Base-by-base conservation (phyloP, 768 basidiomycete genomes). In the Lentinula guzmanii region DNA sequence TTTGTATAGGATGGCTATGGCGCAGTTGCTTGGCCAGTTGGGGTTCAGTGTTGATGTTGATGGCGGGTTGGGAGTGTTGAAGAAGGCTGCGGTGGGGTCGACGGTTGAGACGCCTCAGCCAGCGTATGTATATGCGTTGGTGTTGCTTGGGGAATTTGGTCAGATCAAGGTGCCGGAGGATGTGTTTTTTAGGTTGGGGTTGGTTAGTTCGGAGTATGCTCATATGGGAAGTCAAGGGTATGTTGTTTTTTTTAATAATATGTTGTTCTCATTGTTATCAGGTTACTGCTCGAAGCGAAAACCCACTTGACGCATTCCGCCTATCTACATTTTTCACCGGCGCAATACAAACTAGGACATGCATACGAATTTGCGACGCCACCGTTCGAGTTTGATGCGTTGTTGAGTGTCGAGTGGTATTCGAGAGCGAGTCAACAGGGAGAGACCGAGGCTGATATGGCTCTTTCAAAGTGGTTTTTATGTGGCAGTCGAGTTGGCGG, bases 391-490 rank as follows among this genome's bases (percentile, higher is more conserved):
- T 97, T 93, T 72, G 95, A 98, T 69, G 86, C 96, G 0, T 78
- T 96, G 16, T 76, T 96, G 41, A 89, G 86, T 58, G 94, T 98
- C 21, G 92, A 95, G 70, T 98, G 93, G 70, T 98, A 98, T 72
- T 80, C 78, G 7, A 77, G 90, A 11, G 93, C 91, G 0, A 88
- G 86, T 61, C 89, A 95, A 72, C 85, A 89, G 62, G 91, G 92
- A 37, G 93, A 97, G 72, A 79, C 83, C 24, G 95, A 98, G 71
- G 96, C 96, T 0, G 94, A 98, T 70, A 95, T 98, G 94, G 95
- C 94, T 2, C 81, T 98, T 58, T 88, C 86, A 72, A 98, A 97
- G 74, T 98, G 96, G 95, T 98, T 97, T 78, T 75, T 98, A 53
- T 95, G 94, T 69, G 95, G 95, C 1, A 73, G 71, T 3, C 86